Evolutionary conservation across 1,284 basidiomycete species (phyloP).

Genomic region (Ceratobasidium sp.): DNA sequence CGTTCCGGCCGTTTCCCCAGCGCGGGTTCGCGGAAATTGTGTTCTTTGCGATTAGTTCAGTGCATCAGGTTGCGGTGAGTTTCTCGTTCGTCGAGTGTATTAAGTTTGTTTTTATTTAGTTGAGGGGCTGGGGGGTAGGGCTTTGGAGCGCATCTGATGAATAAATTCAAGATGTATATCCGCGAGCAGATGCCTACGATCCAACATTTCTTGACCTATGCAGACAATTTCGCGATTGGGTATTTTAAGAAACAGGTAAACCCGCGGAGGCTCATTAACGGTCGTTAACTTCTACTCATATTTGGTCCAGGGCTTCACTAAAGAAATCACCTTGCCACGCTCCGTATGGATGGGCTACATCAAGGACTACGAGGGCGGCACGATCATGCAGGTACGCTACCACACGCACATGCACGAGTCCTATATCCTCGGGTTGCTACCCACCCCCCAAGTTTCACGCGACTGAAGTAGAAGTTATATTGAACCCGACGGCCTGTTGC

Average conservation of each 20-base stretch:
- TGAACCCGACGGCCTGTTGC: slow-evolving; percentile 15
- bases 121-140: slow-evolving; percentile 68
- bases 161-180: slow-evolving; percentile 97
- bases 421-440: neutral
- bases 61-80: slow-evolving; percentile 94
- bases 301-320: slow-evolving; percentile 81
- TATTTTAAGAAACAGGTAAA: slow-evolving; percentile 91
- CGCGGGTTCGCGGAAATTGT: slow-evolving; percentile 98
- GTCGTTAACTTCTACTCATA: slow-evolving; percentile 93
- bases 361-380: slow-evolving; percentile 99
- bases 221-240: slow-evolving; percentile 98
- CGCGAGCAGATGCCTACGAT: slow-evolving; percentile 81
- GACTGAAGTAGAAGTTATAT: neutral
- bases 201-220: slow-evolving; percentile 97
- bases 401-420: no score
- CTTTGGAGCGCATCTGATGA: slow-evolving; percentile 99
- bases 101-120: slow-evolving; percentile 2
- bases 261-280: slow-evolving; percentile 89
- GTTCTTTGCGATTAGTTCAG: slow-evolving; percentile 97
- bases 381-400: slow-evolving; percentile 86
- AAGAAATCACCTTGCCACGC: slow-evolving; percentile 92
- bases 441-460: neutral
- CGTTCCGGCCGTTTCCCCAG: slow-evolving; percentile 95
- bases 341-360: slow-evolving; percentile 99
- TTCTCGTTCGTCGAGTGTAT: neutral